phyloP scores from a whole-genome alignment of 768 basidiomycete species.

The Leccinum fibrillosum region DNA sequence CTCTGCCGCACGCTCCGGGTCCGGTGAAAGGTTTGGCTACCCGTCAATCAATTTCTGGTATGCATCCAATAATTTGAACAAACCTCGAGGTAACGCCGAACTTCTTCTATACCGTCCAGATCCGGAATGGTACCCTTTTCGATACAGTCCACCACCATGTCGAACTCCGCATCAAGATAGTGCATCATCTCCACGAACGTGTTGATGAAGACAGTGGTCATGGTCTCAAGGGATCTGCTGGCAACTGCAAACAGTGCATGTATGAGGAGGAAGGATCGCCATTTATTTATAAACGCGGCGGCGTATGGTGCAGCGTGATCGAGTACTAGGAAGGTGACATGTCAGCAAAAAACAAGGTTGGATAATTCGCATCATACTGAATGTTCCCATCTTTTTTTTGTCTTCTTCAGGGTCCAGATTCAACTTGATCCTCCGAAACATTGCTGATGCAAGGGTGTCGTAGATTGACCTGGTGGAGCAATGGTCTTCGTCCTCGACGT shows the following conservation, averaged over 20 bases:
- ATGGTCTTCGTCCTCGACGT: neutral
- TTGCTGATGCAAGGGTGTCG: neutral
- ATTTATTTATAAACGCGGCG: neutral
- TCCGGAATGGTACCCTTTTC: slow-evolving; percentile 9
- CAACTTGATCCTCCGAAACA: neutral
- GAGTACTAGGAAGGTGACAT: neutral
- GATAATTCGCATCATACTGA: neutral
- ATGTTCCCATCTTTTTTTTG: neutral
- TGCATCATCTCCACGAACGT: slow-evolving; percentile 13
- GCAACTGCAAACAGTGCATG: neutral
- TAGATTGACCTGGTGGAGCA: neutral
- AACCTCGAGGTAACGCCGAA: slow-evolving; percentile 4
- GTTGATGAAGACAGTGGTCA: slow-evolving; percentile 4
- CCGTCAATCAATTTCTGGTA: neutral
- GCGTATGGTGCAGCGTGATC: neutral
- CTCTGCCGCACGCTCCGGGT: slow-evolving; percentile 7
- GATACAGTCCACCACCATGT: slow-evolving; percentile 11
- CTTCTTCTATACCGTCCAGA: slow-evolving; percentile 1
- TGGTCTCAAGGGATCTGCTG: neutral
- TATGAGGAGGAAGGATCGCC: neutral
- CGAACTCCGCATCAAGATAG: slow-evolving; percentile 7
- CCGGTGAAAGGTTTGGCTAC: slow-evolving; percentile 4
- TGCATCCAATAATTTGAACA: neutral
- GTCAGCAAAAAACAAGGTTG: neutral
- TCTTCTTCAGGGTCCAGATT: neutral